Percentiles rank a stretch among this genome's conserved stretches.
phyloP scores from a whole-genome alignment of 1,139 yeast genomes.

The Hemisphaericaspora xylofermentans region DNA sequence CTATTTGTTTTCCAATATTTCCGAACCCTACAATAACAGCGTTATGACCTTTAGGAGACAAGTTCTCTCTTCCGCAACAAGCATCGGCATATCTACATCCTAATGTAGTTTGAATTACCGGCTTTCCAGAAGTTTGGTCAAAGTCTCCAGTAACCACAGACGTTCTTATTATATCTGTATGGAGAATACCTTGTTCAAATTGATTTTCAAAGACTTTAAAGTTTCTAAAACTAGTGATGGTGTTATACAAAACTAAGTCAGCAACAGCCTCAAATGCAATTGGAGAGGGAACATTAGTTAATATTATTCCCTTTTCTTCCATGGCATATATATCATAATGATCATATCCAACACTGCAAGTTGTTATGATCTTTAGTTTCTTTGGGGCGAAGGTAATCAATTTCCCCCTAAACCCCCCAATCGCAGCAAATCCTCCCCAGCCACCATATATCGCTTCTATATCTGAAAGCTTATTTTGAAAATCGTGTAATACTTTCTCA shows the following conservation, averaged over 20 bases:
- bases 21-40: conserved; percentile 81
- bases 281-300: conserved; percentile 66
- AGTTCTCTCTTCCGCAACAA: conserved; percentile 33
- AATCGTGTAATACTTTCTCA: conserved; percentile 41
- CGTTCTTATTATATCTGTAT: conserved; percentile 45
- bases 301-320: conserved; percentile 44
- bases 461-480: conserved; percentile 33
- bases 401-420: conserved; percentile 51
- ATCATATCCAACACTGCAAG: conserved; percentile 74
- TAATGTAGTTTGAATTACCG: conserved; percentile 25
- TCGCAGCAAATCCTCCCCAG: conserved; percentile 52
- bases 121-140: conserved; percentile 35
- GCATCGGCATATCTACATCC: conserved; percentile 51
- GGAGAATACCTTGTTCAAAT: conserved; percentile 27
- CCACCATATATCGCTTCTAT: conserved; percentile 63
- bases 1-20: conserved; percentile 68
- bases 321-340: conserved; percentile 48
- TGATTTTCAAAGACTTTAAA: conserved; percentile 50
- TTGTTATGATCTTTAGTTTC: conserved; percentile 53
- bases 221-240: conserved; percentile 62
- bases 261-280: conserved; percentile 74
- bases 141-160: conserved; percentile 35
- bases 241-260: conserved; percentile 62
- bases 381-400: conserved; percentile 53
- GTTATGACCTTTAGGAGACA: conserved; percentile 56